A percentile compares a stretch with the other conserved stretches of the same genome.
phyloP scores from a whole-genome alignment of 176 grass and related monocot genomes.

The Triticum dicoccoides region DNA sequence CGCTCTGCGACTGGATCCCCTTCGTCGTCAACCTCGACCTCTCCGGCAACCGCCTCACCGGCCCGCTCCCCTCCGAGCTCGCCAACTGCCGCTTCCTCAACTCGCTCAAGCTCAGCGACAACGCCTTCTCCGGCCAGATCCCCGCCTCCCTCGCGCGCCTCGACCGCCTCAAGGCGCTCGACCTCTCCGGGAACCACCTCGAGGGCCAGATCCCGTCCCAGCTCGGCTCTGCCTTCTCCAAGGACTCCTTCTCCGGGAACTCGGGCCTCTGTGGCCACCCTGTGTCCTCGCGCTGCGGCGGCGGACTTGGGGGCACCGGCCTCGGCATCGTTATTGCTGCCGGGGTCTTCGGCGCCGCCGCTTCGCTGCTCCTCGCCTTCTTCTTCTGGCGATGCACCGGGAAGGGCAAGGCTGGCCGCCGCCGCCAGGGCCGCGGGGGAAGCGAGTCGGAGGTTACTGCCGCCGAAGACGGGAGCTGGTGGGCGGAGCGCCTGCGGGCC shows the following conservation, averaged over 20 bases:
- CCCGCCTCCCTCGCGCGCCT: slow-evolving; percentile 71
- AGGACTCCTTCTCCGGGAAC: slow-evolving; percentile 53
- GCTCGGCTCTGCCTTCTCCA: slow-evolving; percentile 46
- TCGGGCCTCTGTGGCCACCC: slow-evolving; percentile 64
- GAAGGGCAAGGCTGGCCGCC: slow-evolving; percentile 35
- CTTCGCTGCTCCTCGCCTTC: slow-evolving; percentile 72
- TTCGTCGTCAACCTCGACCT: slow-evolving; percentile 82
- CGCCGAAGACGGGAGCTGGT: slow-evolving; percentile 73
- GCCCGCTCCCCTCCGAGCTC: slow-evolving; percentile 66
- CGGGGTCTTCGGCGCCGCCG: slow-evolving; percentile 76
- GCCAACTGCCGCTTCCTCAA: slow-evolving; percentile 83
- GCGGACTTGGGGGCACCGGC: slow-evolving; percentile 24
- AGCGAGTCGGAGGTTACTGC: slow-evolving; percentile 16
- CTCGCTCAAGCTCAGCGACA: slow-evolving; percentile 57
- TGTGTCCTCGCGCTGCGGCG: slow-evolving; percentile 46
- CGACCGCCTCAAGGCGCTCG: slow-evolving; percentile 79
- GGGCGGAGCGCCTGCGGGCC: slow-evolving; percentile 68
- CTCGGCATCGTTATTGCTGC: slow-evolving; percentile 78
- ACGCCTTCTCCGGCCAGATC: slow-evolving; percentile 61
- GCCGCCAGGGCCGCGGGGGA: neutral
- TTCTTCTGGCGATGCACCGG: slow-evolving; percentile 75
- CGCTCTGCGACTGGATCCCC: slow-evolving; percentile 84
- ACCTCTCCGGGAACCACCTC: slow-evolving; percentile 70
- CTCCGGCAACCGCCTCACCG: slow-evolving; percentile 57
- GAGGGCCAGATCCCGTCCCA: slow-evolving; percentile 50